These are phyloP conservation scores for Amanita muscaria DNA, from an alignment of 768 basidiomycete species.

Conservation along the genomic window DNA sequence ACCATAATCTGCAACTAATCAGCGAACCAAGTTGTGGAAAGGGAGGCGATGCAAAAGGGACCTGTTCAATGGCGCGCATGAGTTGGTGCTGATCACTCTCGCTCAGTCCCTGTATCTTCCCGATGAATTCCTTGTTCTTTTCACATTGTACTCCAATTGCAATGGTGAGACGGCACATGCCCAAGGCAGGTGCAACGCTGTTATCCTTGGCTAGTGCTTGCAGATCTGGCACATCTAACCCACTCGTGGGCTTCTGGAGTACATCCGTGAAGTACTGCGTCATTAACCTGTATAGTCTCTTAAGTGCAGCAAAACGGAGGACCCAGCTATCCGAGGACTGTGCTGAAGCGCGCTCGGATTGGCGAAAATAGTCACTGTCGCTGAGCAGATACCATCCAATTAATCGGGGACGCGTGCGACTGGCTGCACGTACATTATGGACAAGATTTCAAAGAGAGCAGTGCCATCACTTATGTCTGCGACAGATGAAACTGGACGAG, in stretches of 20 bases:
- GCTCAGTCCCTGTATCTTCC: slow-evolving; percentile 76
- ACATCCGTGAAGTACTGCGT: slow-evolving; percentile 84
- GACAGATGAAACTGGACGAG: slow-evolving; percentile 50
- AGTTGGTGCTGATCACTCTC: slow-evolving; percentile 81
- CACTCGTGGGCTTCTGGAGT: slow-evolving; percentile 67
- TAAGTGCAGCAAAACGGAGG: slow-evolving; percentile 72
- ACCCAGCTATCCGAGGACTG: slow-evolving; percentile 86
- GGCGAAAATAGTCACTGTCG: slow-evolving; percentile 73
- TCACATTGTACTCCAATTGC: slow-evolving; percentile 86
- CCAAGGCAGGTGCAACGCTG: slow-evolving; percentile 53
- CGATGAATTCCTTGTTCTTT: slow-evolving; percentile 81
- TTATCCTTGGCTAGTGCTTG: slow-evolving; percentile 78
- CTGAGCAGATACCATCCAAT: slow-evolving; percentile 29
- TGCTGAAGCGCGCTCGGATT: slow-evolving; percentile 44
- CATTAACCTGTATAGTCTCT: slow-evolving; percentile 80
- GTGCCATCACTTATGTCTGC: slow-evolving; percentile 76
- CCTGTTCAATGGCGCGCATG: slow-evolving; percentile 93
- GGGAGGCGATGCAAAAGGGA: slow-evolving; percentile 17
- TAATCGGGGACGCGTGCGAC: slow-evolving; percentile 3
- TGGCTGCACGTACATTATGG: slow-evolving; percentile 51
- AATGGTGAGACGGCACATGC: slow-evolving; percentile 74
- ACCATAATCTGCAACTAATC: slow-evolving; percentile 53
- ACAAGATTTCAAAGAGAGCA: slow-evolving; percentile 67
- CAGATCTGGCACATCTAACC: slow-evolving; percentile 81
- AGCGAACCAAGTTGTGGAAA: not conserved